phyloP scores from a whole-genome alignment of 2,329 filamentous ascomycete genomes.

The Orbilia quercus region DNA sequence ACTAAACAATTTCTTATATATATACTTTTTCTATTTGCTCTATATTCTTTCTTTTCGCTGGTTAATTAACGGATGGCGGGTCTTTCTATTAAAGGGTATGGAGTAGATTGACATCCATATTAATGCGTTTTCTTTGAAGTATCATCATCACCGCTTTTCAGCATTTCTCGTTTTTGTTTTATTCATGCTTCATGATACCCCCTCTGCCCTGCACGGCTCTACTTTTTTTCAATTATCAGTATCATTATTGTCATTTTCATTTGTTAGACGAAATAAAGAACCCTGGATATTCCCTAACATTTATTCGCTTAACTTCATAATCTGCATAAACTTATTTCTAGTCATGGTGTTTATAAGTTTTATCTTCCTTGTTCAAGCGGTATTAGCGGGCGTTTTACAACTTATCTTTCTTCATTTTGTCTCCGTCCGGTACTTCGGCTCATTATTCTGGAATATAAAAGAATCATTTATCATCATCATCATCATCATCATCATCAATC shows the following conservation, averaged over 20 bases:
- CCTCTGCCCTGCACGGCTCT: slow-evolving; percentile 17
- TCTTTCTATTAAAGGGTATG: too few species aligned
- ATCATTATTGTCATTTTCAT: too few species aligned
- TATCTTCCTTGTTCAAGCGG: slow-evolving; percentile 26
- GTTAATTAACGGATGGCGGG: slow-evolving; percentile 10
- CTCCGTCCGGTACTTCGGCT: background rate
- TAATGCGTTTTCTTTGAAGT: background rate
- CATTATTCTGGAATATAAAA: background rate
- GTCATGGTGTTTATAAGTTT: background rate
- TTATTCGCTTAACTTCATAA: background rate
- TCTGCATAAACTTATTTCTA: too few species aligned
- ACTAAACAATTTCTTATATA: slow-evolving; percentile 16
- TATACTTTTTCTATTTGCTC: slow-evolving; percentile 16
- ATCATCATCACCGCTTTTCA: slow-evolving; percentile 21
- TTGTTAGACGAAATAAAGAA: slow-evolving; percentile 4
- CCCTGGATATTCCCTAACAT: slow-evolving; percentile 1
- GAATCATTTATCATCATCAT: too few species aligned
- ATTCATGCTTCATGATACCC: slow-evolving; percentile 50
- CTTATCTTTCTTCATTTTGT: slow-evolving; percentile 5
- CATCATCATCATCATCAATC: too few species aligned
- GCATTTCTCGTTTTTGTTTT: slow-evolving; percentile 28
- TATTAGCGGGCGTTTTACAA: slow-evolving; percentile 28
- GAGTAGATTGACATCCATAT: too few species aligned
- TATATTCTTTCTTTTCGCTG: slow-evolving; percentile 24
- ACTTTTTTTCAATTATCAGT: slow-evolving; percentile 9